Evolutionary conservation across 2,329 filamentous ascomycete genomes (phyloP), one percentile per base, ranked within the genome.

Genomic region (Ophidiomyces ophidiicola): DNA sequence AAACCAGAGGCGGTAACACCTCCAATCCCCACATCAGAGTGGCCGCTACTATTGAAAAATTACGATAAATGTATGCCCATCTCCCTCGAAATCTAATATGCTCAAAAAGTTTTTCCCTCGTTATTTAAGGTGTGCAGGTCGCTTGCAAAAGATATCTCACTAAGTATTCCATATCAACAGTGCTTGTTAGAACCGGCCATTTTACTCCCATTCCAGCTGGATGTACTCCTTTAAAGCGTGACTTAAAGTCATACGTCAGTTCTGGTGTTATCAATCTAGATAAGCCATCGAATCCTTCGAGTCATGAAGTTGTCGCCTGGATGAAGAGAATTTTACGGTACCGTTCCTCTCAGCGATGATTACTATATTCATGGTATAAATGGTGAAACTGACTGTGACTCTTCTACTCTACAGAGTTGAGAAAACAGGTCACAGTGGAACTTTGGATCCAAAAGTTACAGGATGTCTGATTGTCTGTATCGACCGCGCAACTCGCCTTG

Each of bases 301-400:
- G 82, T 57, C 90, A 98, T 74, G 90, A 98, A 72, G 90, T 98
- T 50, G 90, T 98, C 58, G 88, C 90, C 50, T 98, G 90, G 90
- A 82, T 96, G 53, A 98, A 98, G 80, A 80, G 88, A 54, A 96
- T 96, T 56, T 73, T 98, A 41, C 80, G 82, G 81, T 86, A 40
- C 14, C 1, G 21, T 24, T 6, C 10, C 7, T 26, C 24, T 26
- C 7, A 7, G 24, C 24, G n/a, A n/a, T n/a, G n/a, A n/a, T n/a
- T n/a, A n/a, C n/a, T n/a, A n/a, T n/a, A 23, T 37, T 15, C 32
- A 10, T 7, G 19, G 14, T 18, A 23, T 25, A 32, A 24, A 43
- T 41, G 48, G 24, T n/a, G 4, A 11, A 21, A n/a, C 14, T 14
- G 6, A 6, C 11, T 34, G 7, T 4, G 12, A 18, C 19, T 38